Conservation (phyloP, 1,139 yeast genomes). For the Hemisphaericaspora lyxosophila region DNA sequence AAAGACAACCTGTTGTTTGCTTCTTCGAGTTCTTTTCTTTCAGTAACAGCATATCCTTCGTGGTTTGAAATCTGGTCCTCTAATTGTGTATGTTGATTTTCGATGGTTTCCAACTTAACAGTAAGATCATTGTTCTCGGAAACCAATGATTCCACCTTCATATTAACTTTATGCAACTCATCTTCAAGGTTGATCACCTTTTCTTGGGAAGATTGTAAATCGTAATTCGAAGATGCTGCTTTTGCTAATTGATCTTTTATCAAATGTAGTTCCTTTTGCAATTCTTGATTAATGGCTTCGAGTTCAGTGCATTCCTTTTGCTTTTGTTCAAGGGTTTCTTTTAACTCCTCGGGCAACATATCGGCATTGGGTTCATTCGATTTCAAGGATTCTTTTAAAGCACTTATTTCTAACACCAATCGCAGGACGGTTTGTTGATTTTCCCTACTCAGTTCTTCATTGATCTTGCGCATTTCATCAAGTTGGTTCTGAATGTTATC, state of each 20-base stretch:
- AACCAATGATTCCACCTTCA: constrained; percentile 3
- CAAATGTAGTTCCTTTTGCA: background rate
- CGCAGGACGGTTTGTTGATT: background rate
- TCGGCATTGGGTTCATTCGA: background rate
- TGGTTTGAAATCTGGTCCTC: constrained; percentile 4
- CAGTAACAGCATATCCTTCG: constrained; percentile 1
- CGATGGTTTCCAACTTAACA: constrained; percentile 4
- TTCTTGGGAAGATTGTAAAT: constrained; percentile 1
- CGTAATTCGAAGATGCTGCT: constrained; percentile 1
- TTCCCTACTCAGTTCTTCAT: no score
- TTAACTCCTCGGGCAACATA: background rate
- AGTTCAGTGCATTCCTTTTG: constrained; percentile 2
- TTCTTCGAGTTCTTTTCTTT: constrained; percentile 10
- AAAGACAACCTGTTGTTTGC: background rate
- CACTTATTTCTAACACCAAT: constrained; percentile 5
- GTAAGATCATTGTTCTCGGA: constrained; percentile 6
- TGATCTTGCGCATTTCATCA: constrained; percentile 22
- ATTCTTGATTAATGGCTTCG: background rate
- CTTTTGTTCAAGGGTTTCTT: background rate
- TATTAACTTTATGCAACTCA: constrained; percentile 7
- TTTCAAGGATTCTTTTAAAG: background rate
- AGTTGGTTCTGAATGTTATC: constrained; percentile 8
- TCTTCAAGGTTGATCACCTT: constrained; percentile 3
- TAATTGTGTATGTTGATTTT: constrained; percentile 6
- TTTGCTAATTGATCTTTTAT: constrained; percentile 5